These are phyloP conservation scores for Fusarium phyllophilum DNA, from an alignment of 2,329 filamentous ascomycete genomes.

Conservation along the genomic window DNA sequence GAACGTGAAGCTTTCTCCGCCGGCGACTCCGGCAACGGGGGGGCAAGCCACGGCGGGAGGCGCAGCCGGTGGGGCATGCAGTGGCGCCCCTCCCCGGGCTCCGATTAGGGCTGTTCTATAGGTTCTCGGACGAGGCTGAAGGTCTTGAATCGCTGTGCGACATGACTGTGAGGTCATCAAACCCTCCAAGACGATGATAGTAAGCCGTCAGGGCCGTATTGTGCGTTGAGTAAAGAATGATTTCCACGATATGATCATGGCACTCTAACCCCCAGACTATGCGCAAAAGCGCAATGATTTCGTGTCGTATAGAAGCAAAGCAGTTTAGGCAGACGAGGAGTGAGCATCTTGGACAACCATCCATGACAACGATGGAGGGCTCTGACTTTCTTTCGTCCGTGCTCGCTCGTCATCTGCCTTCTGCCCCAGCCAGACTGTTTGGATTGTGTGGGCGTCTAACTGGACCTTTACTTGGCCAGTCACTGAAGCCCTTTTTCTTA, in stretches of 20 bases:
- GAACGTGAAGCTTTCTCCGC: constrained; percentile 32
- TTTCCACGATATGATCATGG: not conserved
- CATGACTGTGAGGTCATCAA: constrained; percentile 37
- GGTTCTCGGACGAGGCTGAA: constrained; percentile 31
- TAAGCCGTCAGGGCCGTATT: constrained; percentile 12
- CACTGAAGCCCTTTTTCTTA: not conserved
- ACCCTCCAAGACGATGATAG: constrained; percentile 28
- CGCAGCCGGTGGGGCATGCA: constrained; percentile 43
- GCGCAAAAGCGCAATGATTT: constrained; percentile 1
- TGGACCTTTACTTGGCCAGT: constrained; percentile 11
- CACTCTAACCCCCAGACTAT: constrained; percentile 4
- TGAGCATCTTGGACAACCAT: not conserved
- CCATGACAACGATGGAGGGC: constrained; percentile 1
- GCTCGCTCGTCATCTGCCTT: constrained; percentile 7
- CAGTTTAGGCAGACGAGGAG: constrained; percentile 27
- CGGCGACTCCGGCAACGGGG: constrained; percentile 44
- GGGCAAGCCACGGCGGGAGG: constrained; percentile 47
- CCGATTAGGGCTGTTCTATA: constrained; percentile 22
- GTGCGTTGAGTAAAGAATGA: not conserved
- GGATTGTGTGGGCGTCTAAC: not conserved
- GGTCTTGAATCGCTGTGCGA: constrained; percentile 15
- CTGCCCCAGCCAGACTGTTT: constrained; percentile 2
- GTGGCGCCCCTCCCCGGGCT: constrained; percentile 36
- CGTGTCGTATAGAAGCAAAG: not conserved
- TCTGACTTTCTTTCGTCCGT: constrained; percentile 8